phyloP scores from a whole-genome alignment of 73 alveolate species.

The Tetrahymena thermophila region DNA sequence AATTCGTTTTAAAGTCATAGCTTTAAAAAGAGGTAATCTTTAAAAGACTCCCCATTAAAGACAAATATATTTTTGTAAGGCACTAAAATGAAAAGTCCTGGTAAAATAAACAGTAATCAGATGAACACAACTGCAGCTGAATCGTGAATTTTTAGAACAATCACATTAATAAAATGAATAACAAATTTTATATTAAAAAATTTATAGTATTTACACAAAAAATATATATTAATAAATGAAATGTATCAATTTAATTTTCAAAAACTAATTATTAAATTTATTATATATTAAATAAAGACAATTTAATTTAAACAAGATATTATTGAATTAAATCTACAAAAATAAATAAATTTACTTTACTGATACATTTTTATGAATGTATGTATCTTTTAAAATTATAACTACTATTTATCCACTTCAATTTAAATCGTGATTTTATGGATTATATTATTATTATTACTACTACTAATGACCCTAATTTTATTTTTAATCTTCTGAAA shows the following conservation, averaged over 20 bases:
- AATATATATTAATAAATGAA: too few species aligned
- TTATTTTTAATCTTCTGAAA: background rate
- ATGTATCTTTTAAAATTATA: too few species aligned
- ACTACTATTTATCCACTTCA: background rate
- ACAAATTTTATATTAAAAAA: background rate
- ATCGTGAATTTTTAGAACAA: background rate
- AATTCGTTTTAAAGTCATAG: background rate
- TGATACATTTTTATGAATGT: too few species aligned
- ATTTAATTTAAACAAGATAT: background rate
- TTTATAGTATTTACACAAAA: background rate
- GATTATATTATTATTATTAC: background rate
- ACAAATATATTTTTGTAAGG: background rate
- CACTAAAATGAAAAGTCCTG: background rate
- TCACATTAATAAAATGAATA: too few species aligned
- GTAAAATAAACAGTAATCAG: too few species aligned
- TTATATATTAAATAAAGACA: too few species aligned
- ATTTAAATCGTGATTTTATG: background rate
- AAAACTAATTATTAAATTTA: too few species aligned
- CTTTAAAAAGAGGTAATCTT: background rate
- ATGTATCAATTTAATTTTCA: background rate
- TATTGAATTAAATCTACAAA: background rate
- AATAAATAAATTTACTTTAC: too few species aligned
- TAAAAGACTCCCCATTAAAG: background rate
- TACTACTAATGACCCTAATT: background rate
- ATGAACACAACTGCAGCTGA: background rate